Evolutionary conservation across 2,329 filamentous ascomycete genomes (phyloP).

Genomic region (Passalora sequoiae): DNA sequence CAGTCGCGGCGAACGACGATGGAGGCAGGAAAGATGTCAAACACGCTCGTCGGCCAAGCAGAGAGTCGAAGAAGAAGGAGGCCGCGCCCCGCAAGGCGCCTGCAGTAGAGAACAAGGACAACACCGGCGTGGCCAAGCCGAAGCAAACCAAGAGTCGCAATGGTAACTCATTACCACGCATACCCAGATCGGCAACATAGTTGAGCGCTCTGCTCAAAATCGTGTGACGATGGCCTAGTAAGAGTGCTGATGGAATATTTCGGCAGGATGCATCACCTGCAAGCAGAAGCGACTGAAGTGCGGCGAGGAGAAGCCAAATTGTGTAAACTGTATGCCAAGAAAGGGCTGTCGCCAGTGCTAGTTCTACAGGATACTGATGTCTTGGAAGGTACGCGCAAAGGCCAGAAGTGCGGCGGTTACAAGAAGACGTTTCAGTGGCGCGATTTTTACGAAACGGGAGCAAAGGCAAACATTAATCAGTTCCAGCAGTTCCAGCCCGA

Average conservation of each 20-base stretch:
- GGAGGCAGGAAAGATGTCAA: conserved; percentile 30
- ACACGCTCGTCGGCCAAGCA: conserved; percentile 25
- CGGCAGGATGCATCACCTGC: conserved; percentile 64
- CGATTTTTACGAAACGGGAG: conserved; percentile 60
- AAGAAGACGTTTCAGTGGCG: conserved; percentile 74
- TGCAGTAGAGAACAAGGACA: conserved; percentile 14
- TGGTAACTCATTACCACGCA: conserved; percentile 48
- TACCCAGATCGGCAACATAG: conserved; percentile 4
- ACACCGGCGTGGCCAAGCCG: conserved; percentile 46
- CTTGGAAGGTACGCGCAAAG: conserved; percentile 58
- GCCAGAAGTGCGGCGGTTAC: conserved; percentile 58
- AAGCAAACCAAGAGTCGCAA: conserved; percentile 73
- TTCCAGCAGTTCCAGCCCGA: conserved; percentile 5
- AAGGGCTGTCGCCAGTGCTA: background rate
- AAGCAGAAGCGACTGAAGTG: conserved; percentile 69
- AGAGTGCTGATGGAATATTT: conserved; percentile 22
- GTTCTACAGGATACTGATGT: background rate
- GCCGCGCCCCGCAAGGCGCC: conserved; percentile 20
- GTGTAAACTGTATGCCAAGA: conserved; percentile 15
- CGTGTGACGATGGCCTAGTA: conserved; percentile 8
- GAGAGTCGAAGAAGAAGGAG: conserved; percentile 22
- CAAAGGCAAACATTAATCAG: conserved; percentile 43
- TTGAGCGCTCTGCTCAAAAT: background rate
- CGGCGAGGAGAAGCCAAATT: conserved; percentile 59
- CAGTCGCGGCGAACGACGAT: conserved; percentile 1